Conservation (phyloP, 352 stramenopile species). For the Globisporangium spiculum region DNA sequence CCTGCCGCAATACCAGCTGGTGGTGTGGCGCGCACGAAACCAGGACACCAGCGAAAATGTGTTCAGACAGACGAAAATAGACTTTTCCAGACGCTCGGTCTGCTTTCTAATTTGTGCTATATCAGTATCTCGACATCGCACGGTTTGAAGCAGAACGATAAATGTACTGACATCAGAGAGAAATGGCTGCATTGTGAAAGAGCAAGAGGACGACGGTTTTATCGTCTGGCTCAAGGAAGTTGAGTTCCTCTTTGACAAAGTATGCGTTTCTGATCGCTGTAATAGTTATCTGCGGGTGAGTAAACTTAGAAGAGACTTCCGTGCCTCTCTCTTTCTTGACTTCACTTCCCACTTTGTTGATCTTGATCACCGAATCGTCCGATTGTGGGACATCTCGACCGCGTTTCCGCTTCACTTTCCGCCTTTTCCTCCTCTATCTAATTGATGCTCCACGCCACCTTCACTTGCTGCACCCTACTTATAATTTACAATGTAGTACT, state of each 20-base stretch:
- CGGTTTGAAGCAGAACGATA: not conserved
- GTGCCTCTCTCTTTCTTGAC: not conserved
- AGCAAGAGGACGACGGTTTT: not conserved
- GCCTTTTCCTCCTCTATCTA: no score
- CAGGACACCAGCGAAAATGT: not conserved
- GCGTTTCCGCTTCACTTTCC: no score
- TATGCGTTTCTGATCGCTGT: not conserved
- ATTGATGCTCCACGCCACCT: no score
- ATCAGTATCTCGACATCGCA: not conserved
- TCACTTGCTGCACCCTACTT: no score
- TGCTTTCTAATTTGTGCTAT: not conserved
- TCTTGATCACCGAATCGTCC: no score
- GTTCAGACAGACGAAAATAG: not conserved
- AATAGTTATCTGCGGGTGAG: not conserved
- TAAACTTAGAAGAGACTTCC: not conserved
- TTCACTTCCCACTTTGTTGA: not conserved
- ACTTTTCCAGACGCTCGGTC: not conserved
- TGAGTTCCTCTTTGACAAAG: not conserved
- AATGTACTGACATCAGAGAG: not conserved
- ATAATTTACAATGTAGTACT: no score
- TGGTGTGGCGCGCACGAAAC: not conserved
- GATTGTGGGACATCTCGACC: no score
- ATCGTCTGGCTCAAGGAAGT: not conserved
- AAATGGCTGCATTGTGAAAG: not conserved
- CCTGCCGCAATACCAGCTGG: not conserved